Percentiles rank a stretch among this genome's conserved stretches.
phyloP scores from a whole-genome alignment of 441 rosid genomes.

The Macaranga tanarius region DNA sequence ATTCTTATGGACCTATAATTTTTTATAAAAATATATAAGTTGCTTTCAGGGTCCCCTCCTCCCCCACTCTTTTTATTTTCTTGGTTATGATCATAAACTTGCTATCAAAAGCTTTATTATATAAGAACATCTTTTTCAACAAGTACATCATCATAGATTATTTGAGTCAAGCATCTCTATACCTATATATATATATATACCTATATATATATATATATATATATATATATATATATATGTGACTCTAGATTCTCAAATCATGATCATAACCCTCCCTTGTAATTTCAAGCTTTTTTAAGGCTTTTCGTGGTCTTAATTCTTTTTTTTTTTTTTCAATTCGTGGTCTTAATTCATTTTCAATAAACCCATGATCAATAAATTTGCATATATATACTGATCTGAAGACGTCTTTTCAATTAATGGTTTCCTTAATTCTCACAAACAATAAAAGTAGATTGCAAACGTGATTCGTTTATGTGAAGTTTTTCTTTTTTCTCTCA shows the following conservation, averaged over 20 bases:
- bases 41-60: constrained; percentile 38
- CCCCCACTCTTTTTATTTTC: not conserved
- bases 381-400: too few species aligned
- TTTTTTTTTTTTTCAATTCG: too few species aligned
- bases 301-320: not conserved
- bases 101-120: too few species aligned
- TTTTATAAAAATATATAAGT: constrained; percentile 11
- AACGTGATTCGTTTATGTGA: not conserved
- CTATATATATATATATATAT: too few species aligned
- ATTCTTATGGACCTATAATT: constrained; percentile 45
- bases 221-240: too few species aligned
- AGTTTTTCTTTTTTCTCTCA: too few species aligned
- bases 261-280: not conserved
- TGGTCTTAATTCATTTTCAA: not conserved
- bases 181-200: too few species aligned
- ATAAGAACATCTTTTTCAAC: constrained; percentile 23
- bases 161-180: constrained; percentile 1
- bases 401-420: not conserved
- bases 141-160: constrained; percentile 20
- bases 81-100: constrained; percentile 4
- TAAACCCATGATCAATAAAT: not conserved
- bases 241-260: not conserved
- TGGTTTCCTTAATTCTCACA: not conserved
- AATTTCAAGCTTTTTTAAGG: not conserved
- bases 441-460: not conserved